Conservation (phyloP, 495 filamentous ascomycete genomes). For the Poronia punctata region DNA sequence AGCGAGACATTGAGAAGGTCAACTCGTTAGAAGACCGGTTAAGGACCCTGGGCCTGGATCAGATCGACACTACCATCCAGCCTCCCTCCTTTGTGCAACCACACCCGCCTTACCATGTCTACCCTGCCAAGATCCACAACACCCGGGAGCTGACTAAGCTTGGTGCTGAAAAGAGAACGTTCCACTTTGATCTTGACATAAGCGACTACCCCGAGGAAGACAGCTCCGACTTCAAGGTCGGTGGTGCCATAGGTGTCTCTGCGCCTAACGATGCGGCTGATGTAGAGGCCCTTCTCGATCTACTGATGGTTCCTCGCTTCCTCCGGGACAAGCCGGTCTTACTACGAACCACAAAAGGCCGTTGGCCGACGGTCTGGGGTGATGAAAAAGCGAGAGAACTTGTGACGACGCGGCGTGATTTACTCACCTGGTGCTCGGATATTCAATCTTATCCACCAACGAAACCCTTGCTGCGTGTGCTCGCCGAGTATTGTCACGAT, state of each 20-base stretch:
- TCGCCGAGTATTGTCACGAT: constrained; percentile 78
- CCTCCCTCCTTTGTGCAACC: constrained; percentile 88
- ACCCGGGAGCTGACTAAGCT: constrained; percentile 78
- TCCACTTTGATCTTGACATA: constrained; percentile 94
- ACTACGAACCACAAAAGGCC: constrained; percentile 67
- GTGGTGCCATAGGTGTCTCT: constrained; percentile 87
- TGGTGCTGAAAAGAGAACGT: constrained; percentile 96
- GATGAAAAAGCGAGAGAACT: constrained; percentile 79
- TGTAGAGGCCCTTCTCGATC: constrained; percentile 78
- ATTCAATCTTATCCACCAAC: constrained; percentile 88
- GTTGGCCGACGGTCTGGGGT: constrained; percentile 98
- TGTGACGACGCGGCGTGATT: constrained; percentile 78
- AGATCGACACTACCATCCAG: constrained; percentile 46
- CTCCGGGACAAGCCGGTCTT: constrained; percentile 75
- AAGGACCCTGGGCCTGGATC: constrained; percentile 28
- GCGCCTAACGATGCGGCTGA: constrained; percentile 73
- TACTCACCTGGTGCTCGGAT: constrained; percentile 92
- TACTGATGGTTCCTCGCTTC: constrained; percentile 66
- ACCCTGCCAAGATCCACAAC: constrained; percentile 71
- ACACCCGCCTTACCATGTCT: constrained; percentile 89
- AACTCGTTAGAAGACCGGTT: constrained; percentile 15
- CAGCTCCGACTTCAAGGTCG: constrained; percentile 88
- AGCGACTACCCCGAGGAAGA: constrained; percentile 89
- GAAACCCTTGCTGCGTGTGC: constrained; percentile 75
- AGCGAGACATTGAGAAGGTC: constrained; percentile 1